Evolutionary conservation across 1,139 yeast genomes (phyloP).

Genomic region (Protomyces arabidopsidicola): DNA sequence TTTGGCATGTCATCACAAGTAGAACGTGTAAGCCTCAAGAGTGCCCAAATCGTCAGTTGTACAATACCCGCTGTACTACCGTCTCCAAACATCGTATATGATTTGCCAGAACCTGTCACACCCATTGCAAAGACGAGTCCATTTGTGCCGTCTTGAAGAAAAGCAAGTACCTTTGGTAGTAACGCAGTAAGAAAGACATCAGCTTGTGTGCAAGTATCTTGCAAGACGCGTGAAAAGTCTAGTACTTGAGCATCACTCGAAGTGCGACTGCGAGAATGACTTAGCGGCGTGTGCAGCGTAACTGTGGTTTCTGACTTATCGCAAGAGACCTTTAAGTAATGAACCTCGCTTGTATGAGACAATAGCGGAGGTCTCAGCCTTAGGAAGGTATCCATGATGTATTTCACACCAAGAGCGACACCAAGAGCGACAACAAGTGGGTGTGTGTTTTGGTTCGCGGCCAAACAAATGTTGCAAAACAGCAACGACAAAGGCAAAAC

Average conservation of each 20-base stretch:
- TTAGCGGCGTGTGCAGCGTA: neutral
- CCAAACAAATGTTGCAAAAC: no score
- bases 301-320: neutral
- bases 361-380: neutral
- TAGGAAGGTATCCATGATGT: neutral
- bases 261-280: neutral
- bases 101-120: slow-evolving; percentile 51
- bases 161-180: neutral
- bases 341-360: neutral
- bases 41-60: slow-evolving; percentile 41
- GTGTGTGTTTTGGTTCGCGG: neutral
- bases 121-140: slow-evolving; percentile 48
- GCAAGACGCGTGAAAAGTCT: neutral
- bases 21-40: slow-evolving; percentile 40
- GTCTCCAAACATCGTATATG: slow-evolving; percentile 38
- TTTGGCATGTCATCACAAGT: neutral
- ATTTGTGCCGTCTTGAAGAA: slow-evolving; percentile 35
- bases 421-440: neutral
- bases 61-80: slow-evolving; percentile 37
- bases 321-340: neutral
- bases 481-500: neutral
- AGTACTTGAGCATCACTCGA: neutral
- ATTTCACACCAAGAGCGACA: no score
- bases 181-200: slow-evolving; percentile 1
- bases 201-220: neutral